phyloP scores from a whole-genome alignment of 345 rosid genomes.

The Luvunga scandens region DNA sequence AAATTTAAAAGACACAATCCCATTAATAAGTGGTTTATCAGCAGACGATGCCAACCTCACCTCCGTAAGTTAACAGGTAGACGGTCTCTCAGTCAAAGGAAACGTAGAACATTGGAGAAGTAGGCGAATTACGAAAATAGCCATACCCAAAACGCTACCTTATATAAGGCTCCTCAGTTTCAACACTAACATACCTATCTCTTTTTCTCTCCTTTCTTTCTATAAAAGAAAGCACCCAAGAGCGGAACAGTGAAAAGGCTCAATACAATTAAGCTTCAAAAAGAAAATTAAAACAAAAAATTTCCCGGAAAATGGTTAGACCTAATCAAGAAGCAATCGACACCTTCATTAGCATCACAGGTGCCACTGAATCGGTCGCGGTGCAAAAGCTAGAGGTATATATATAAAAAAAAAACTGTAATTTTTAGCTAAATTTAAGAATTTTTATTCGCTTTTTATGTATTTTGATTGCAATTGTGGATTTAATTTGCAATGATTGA shows the following conservation, averaged over 20 bases:
- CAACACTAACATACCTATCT: constrained; percentile 18
- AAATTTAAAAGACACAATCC: too few species aligned
- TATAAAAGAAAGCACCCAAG: background rate
- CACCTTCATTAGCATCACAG: constrained; percentile 85
- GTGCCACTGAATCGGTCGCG: constrained; percentile 69
- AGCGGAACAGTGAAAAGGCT: background rate
- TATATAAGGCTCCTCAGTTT: constrained; percentile 2
- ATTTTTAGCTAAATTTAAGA: background rate
- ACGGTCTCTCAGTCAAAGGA: background rate
- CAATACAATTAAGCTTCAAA: background rate
- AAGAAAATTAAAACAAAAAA: background rate
- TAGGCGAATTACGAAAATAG: constrained; percentile 11
- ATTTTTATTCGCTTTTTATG: background rate
- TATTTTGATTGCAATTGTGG: constrained; percentile 5
- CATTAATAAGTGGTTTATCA: too few species aligned
- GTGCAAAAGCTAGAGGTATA: constrained; percentile 65
- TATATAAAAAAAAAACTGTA: background rate
- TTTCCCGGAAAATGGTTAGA: constrained; percentile 53
- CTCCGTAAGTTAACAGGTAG: too few species aligned
- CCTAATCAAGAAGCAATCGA: constrained; percentile 78
- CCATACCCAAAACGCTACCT: constrained; percentile 11
- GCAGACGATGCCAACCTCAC: too few species aligned
- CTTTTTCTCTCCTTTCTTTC: constrained; percentile 4
- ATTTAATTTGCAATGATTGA: constrained; percentile 5
- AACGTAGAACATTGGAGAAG: constrained; percentile 24